phyloP scores from a whole-genome alignment of 129 eudicot genomes.

The Helichrysum umbraculigerum region DNA sequence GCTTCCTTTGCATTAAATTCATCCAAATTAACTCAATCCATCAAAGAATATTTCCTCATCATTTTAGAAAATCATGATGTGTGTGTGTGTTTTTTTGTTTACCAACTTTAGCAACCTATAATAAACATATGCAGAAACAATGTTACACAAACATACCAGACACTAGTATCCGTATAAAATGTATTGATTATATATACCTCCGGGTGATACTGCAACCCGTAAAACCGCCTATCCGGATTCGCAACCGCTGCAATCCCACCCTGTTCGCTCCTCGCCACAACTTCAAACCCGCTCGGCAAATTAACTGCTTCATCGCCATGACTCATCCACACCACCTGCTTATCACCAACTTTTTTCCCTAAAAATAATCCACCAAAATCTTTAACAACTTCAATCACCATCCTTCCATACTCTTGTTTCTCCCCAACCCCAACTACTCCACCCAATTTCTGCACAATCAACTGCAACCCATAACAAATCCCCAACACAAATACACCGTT shows the following conservation, averaged over 20 bases:
- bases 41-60: background rate
- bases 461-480: constrained; percentile 80
- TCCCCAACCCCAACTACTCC: constrained; percentile 78
- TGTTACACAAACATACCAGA: no score
- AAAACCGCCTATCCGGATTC: constrained; percentile 56
- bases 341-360: constrained; percentile 51
- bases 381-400: constrained; percentile 69
- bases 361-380: constrained; percentile 53
- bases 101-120: no score
- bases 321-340: constrained; percentile 96
- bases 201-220: constrained; percentile 91
- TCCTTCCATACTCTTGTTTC: constrained; percentile 91
- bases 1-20: background rate
- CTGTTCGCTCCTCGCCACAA: constrained; percentile 73
- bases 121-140: no score
- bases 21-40: background rate
- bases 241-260: constrained; percentile 81
- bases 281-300: constrained; percentile 79
- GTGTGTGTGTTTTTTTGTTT: background rate
- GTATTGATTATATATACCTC: constrained; percentile 47
- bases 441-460: constrained; percentile 81
- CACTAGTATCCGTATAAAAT: background rate
- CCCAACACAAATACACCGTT: constrained; percentile 65
- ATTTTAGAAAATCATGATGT: background rate
- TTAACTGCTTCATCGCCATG: constrained; percentile 85